Evolutionary conservation across 441 rosid genomes (phyloP), one percentile per base, ranked within the genome.

Genomic region (Pelargonium myrrhifolium): DNA sequence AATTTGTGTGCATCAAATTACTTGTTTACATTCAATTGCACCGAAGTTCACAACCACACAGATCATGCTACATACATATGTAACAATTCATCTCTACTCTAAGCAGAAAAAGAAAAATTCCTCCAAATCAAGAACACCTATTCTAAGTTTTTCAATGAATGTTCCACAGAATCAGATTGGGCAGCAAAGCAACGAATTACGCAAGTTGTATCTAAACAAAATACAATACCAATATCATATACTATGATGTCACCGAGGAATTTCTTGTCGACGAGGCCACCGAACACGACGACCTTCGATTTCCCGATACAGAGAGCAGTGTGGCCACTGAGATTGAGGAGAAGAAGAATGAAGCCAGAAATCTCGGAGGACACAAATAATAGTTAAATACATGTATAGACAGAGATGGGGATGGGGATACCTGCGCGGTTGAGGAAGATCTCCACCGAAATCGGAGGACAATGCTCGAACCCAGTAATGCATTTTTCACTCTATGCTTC

Each of bases 381-480:
- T 53, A 18, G 14, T 10, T 60, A 6, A 18, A 4, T 35, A 17
- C 2, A 21, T 14, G 70, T 11, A 61, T 1, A 20, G 53, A 65
- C 65, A 73, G 45, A 62, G 21, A 20, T 35, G 9, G 31, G n/a
- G 21, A 20, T n/a, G 31, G n/a, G 6, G 12, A 39, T 35, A 78
- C 99, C 99, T 94, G 74, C 99, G 91, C 20, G 94, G 89, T 68
- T 78, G 89, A 64, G 96, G 98, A 74, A 81, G 78, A 73, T 83
- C 58, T 61, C 98, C 99, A 11, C 62, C 20, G 80, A 94, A 89
- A 78, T 94, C 98, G 65, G 90, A 79, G 70, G 98, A 74, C 58
- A 93, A 82, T 75, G 91, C 97, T 82, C 72, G 86, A 77, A 92
- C 86, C 99, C 98, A 94, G 83, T 77, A 85, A 77, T 94, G 87